Base-by-base conservation (phyloP, 1,284 basidiomycete genomes). In the Trametes polyzona region DNA sequence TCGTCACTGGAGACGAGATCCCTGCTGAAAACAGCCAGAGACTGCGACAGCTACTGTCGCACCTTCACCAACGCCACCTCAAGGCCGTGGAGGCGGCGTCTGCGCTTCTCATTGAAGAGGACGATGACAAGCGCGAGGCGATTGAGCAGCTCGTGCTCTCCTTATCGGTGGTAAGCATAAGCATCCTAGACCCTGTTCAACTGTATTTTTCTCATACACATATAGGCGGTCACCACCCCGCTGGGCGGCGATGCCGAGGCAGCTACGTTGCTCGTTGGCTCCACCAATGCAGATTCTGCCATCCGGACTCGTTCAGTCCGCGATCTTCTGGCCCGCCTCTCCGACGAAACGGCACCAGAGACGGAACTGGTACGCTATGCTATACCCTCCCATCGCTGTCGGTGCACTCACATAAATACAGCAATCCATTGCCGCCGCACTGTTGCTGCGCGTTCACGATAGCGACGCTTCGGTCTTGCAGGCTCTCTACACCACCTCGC, bases 401-500 rank as follows among this genome's bases (percentile, higher is more conserved):
- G 6, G n/a, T 35, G 12, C 35, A 47, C 4, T 41, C 21, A 4
- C 4, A 23, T n/a, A 36, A 14, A 11, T 33, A n/a, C 26, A 58
- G 62, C 33, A 48, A 35, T 50, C 52, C 9, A 29, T 63, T 12
- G 27, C 51, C 0, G 52, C 62, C 3, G 46, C 57, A 2, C 57
- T 63, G 16, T 11, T 60, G 30, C 55, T 61, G 5, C 59, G 62
- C 10, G 57, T 63, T 19, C 80, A 85, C 46, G 94, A 96, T 65
- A 76, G 79, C 4, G 80, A 84, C 32, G 59, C 74, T 1, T 65
- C 72, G 0, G 89, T 96, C 9, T 71, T 94, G 11, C 77, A 87
- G 33, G 82, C 79, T 0, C 74, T 96, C 2, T 95, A 95, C 69
- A 76, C 0, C 68, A 74, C 9, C 71, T 73, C 16, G 68, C 88